Evolutionary conservation across 495 filamentous ascomycete species (phyloP).

Genomic region (Trichoderma gamsii): DNA sequence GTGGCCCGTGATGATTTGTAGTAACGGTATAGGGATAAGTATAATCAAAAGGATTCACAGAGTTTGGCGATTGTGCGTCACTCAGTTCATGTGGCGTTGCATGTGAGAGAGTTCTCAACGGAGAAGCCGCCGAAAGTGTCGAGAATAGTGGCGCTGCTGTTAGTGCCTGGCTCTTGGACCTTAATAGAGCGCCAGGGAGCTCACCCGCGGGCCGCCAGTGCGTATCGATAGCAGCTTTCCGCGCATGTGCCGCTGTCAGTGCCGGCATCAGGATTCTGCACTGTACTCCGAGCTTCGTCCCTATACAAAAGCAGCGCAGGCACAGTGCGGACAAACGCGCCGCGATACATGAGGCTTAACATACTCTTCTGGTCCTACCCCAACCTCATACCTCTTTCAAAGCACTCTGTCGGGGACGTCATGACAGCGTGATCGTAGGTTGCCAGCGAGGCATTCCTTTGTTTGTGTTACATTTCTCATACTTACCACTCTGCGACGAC

Average conservation of each 20-base stretch:
- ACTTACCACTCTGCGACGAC: not conserved
- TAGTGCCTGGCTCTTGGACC: not conserved
- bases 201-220: not conserved
- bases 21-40: too few relatives aligned
- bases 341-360: not conserved
- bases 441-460: slow-evolving; percentile 14
- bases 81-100: not conserved
- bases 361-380: slow-evolving; percentile 4
- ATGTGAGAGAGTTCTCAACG: not conserved
- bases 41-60: not conserved
- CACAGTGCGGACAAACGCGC: not conserved
- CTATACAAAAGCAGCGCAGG: not conserved
- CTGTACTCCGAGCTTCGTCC: not conserved
- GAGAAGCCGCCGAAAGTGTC: not conserved
- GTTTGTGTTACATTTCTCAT: not conserved
- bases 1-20: not conserved
- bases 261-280: not conserved
- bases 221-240: slow-evolving; percentile 11
- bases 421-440: slow-evolving; percentile 6
- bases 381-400: not conserved
- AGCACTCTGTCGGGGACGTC: slow-evolving; percentile 1
- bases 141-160: not conserved
- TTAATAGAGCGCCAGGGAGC: not conserved
- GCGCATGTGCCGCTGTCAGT: slow-evolving; percentile 6
- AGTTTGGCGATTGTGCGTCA: not conserved